A percentile compares a stretch with the other conserved stretches of the same genome.
Evolutionary conservation across 2,329 filamentous ascomycete genomes (phyloP).

Genomic region (Calonectria henricotiae): DNA sequence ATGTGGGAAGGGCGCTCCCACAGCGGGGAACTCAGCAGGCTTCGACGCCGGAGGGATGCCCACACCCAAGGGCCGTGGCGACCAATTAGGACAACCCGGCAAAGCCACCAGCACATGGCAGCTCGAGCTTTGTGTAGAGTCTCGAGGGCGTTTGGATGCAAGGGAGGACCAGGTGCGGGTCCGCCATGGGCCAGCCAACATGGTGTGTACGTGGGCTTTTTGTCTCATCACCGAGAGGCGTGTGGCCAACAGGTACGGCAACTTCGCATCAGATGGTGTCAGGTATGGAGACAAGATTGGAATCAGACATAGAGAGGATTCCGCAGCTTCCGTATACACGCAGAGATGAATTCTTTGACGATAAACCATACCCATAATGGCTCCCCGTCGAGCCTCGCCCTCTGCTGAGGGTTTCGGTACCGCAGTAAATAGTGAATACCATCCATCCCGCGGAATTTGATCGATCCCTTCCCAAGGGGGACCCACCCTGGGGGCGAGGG

Average conservation of each 20-base stretch:
- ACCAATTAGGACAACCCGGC: slow-evolving; percentile 52
- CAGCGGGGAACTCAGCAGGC: slow-evolving; percentile 51
- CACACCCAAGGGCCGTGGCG: slow-evolving; percentile 47
- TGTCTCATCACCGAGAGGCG: slow-evolving; percentile 53
- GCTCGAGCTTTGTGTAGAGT: slow-evolving; percentile 56
- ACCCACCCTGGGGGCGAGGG: slow-evolving; percentile 39
- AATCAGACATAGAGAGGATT: slow-evolving; percentile 57
- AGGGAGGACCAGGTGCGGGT: slow-evolving; percentile 57
- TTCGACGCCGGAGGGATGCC: slow-evolving; percentile 52
- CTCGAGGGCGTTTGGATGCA: slow-evolving; percentile 58
- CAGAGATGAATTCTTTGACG: slow-evolving; percentile 53
- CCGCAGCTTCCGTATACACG: slow-evolving; percentile 46
- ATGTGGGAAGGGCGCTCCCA: slow-evolving; percentile 50
- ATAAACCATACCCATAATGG: slow-evolving; percentile 44
- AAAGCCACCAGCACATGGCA: slow-evolving; percentile 58
- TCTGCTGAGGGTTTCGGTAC: slow-evolving; percentile 40
- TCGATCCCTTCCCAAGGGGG: slow-evolving; percentile 53
- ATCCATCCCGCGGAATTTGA: slow-evolving; percentile 42
- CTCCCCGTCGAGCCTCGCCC: slow-evolving; percentile 29
- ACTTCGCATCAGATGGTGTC: slow-evolving; percentile 44
- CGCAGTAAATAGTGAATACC: slow-evolving; percentile 39
- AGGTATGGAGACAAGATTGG: slow-evolving; percentile 64
- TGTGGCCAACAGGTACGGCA: slow-evolving; percentile 40
- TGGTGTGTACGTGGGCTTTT: slow-evolving; percentile 37
- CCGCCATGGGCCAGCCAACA: slow-evolving; percentile 31